These are phyloP conservation scores for Podospora anserina DNA, from an alignment of 495 filamentous ascomycete species.

Conservation along the genomic window DNA sequence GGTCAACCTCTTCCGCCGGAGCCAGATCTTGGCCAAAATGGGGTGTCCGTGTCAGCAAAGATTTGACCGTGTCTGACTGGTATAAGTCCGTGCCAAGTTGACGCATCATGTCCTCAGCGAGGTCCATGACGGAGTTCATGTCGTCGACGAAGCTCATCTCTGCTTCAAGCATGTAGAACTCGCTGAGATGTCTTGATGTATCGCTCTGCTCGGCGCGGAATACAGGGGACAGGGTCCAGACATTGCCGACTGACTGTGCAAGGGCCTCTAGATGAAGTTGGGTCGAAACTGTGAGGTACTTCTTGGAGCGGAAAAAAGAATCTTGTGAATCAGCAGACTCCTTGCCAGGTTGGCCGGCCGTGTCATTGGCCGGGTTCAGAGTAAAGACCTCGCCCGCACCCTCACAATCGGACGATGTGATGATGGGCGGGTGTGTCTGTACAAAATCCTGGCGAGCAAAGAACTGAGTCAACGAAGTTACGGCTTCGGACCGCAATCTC, in stretches of 20 bases:
- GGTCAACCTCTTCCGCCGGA: constrained; percentile 47
- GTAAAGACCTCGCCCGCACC: constrained; percentile 95
- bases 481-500: constrained; percentile 76
- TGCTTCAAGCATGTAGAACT: constrained; percentile 98
- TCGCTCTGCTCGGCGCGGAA: constrained; percentile 95
- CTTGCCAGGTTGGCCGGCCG: constrained; percentile 17
- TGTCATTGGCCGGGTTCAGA: constrained; percentile 46
- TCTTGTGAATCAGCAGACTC: constrained; percentile 23
- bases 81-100: constrained; percentile 55
- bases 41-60: constrained; percentile 44
- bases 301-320: constrained; percentile 78
- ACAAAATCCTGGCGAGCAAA: constrained; percentile 69
- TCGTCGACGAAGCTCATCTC: constrained; percentile 76
- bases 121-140: constrained; percentile 65
- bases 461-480: constrained; percentile 68
- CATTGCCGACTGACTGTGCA: constrained; percentile 79
- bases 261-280: constrained; percentile 94
- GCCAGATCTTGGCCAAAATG: constrained; percentile 36
- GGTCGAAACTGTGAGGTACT: constrained; percentile 92
- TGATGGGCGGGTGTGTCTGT: constrained; percentile 87
- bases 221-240: constrained; percentile 91
- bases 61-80: constrained; percentile 56
- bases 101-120: constrained; percentile 75
- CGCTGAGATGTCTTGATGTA: constrained; percentile 88
- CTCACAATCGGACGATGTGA: constrained; percentile 97